phyloP scores from a whole-genome alignment of 331 rosid species.

The Malus hybrid region DNA sequence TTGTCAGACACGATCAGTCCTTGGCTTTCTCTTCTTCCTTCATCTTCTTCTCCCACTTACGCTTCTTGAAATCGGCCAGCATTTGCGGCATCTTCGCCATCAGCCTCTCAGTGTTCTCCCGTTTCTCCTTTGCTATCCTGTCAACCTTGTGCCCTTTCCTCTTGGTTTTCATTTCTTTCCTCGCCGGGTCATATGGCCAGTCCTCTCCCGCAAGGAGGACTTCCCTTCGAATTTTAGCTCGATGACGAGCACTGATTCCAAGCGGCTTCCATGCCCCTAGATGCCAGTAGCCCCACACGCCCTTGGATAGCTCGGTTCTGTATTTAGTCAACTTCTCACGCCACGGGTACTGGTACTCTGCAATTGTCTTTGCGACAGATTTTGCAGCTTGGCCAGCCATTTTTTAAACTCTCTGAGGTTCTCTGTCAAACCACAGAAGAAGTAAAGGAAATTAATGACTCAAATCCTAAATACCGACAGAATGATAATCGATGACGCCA shows the following conservation, averaged over 20 bases:
- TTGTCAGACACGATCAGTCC: not conserved
- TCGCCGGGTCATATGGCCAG: constrained; percentile 82
- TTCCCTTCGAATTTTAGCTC: constrained; percentile 79
- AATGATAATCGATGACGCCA: not conserved
- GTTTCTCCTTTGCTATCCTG: constrained; percentile 24
- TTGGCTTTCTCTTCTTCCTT: constrained; percentile 30
- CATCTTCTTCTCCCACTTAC: constrained; percentile 33
- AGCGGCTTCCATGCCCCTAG: constrained; percentile 97
- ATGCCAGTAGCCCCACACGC: constrained; percentile 97
- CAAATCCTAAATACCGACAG: not conserved
- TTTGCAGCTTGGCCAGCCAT: constrained; percentile 67
- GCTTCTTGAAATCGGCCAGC: constrained; percentile 33
- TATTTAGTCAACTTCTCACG: constrained; percentile 70
- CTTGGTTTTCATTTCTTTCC: constrained; percentile 80
- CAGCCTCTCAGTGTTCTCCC: constrained; percentile 25
- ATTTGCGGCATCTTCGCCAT: constrained; percentile 26
- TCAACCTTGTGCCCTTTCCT: constrained; percentile 36
- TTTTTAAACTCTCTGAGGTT: not conserved
- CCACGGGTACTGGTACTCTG: constrained; percentile 77
- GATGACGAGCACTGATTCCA: constrained; percentile 66
- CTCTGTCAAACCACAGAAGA: constrained; percentile 11
- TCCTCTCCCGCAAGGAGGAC: constrained; percentile 79
- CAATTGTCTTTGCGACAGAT: constrained; percentile 39
- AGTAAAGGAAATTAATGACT: no score
- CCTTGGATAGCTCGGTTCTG: constrained; percentile 73